Base-by-base conservation (phyloP, 306 rosid genomes). In the Purshia tridentata region DNA sequence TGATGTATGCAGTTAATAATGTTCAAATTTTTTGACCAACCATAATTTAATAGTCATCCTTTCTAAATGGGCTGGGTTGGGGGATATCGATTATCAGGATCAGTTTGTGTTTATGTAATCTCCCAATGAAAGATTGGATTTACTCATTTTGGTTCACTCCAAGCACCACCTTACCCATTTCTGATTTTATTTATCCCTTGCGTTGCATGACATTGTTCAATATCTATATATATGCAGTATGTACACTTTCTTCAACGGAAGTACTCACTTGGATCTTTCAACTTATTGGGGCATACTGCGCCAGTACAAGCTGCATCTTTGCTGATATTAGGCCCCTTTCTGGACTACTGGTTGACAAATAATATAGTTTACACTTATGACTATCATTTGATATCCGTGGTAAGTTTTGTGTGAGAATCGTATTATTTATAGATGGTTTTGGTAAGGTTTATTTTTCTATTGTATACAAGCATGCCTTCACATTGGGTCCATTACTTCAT, bases 181-280 rank as follows among this genome's bases (percentile, higher is more conserved):
- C 50, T 63, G 14, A 42, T 52, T 4, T 54, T 63, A 9, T 55
- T 9, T 54, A 52, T 54, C 14, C 45, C 67, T 77, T 63, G 68
- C 54, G 54, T 65, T 51, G 51, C 50, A 19, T 64, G 71, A 77
- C 58, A 29, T 70, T 78, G 37, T 66, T 41, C 58, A 20, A 41
- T 67, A 64, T 29, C 78, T 72, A 65, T 53, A 47, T 65, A 60
- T 82, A 48, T 80, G 85, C 84, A 90, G 97, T 86, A 83, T 78
- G 93, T 90, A 59, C 93, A 88, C 82, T 83, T 69, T 70, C 93
- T 90, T 60, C 96, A 88, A 83, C 79, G 87, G 72, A 90, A 88
- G 76, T 85, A 90, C 72, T 86, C 96, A 60, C 88, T 90, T 50
- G 89, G 96, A 61, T 90, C 96, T 10, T 90, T 90, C 82, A 84